phyloP scores from a whole-genome alignment of 2,329 filamentous ascomycete genomes.

The Didymella sp. region DNA sequence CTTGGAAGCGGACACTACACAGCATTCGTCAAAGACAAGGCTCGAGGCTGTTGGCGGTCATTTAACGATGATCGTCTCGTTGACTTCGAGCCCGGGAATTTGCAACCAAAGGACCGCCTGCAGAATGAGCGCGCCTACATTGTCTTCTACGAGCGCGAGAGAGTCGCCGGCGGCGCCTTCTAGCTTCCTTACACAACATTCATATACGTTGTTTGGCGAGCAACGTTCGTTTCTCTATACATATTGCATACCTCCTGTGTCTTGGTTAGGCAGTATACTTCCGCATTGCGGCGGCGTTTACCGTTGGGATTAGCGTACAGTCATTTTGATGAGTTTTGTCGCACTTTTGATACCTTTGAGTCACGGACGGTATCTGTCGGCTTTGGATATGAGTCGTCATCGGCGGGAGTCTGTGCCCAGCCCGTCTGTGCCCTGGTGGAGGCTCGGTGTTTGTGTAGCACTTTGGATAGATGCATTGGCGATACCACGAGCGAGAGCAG shows the following conservation, averaged over 20 bases:
- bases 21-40: slow-evolving; percentile 61
- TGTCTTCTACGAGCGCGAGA: slow-evolving; percentile 65
- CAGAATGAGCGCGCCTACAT: slow-evolving; percentile 71
- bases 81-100: slow-evolving; percentile 64
- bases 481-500: slow-evolving; percentile 10
- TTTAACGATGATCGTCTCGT: slow-evolving; percentile 64
- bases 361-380: slow-evolving; percentile 1
- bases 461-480: slow-evolving; percentile 10
- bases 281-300: slow-evolving; percentile 18
- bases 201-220: not conserved
- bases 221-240: slow-evolving; percentile 12
- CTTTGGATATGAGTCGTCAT: not conserved
- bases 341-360: slow-evolving; percentile 19
- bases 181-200: slow-evolving; percentile 8
- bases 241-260: slow-evolving; percentile 9
- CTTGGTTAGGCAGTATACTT: slow-evolving; percentile 8
- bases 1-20: slow-evolving; percentile 82
- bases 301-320: slow-evolving; percentile 18
- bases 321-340: slow-evolving; percentile 13
- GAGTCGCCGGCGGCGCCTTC: slow-evolving; percentile 42
- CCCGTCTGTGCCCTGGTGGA: not conserved
- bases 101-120: slow-evolving; percentile 58
- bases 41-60: slow-evolving; percentile 64
- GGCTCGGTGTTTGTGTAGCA: not conserved
- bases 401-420: not conserved